phyloP scores from a whole-genome alignment of 2,329 filamentous ascomycete species.

The Trichoderma oligosporum region DNA sequence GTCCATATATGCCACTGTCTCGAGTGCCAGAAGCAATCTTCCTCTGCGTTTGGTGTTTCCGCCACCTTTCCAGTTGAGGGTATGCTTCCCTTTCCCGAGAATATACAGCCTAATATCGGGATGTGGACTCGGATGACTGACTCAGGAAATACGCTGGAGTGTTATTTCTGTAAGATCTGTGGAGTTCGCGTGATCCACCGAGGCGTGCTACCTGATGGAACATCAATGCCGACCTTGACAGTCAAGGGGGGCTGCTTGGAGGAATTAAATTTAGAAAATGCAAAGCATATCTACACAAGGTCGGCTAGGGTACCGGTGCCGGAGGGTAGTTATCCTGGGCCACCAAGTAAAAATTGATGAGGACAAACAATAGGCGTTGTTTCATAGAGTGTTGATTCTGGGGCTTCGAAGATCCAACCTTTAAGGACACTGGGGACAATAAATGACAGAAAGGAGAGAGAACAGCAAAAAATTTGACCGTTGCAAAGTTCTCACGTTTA shows the following conservation, averaged over 20 bases:
- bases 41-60: slow-evolving; percentile 45
- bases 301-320: slow-evolving; percentile 45
- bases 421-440: no score
- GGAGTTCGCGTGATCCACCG: slow-evolving; percentile 48
- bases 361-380: no score
- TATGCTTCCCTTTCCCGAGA: slow-evolving; percentile 39
- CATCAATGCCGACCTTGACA: slow-evolving; percentile 35
- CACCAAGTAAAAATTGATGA: slow-evolving; percentile 16
- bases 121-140: slow-evolving; percentile 40
- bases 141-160: slow-evolving; percentile 40
- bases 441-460: no score
- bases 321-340: slow-evolving; percentile 29
- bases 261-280: slow-evolving; percentile 39
- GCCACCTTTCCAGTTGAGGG: slow-evolving; percentile 40
- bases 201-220: slow-evolving; percentile 37
- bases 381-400: no score
- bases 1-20: slow-evolving; percentile 46
- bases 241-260: slow-evolving; percentile 47
- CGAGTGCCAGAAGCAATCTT: slow-evolving; percentile 44
- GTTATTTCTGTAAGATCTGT: slow-evolving; percentile 42
- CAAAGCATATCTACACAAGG: slow-evolving; percentile 44
- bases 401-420: no score
- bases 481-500: no score
- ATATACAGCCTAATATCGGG: slow-evolving; percentile 32
- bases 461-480: no score